Conservation (phyloP, 768 basidiomycete species). For the Mycena leptocephala region DNA sequence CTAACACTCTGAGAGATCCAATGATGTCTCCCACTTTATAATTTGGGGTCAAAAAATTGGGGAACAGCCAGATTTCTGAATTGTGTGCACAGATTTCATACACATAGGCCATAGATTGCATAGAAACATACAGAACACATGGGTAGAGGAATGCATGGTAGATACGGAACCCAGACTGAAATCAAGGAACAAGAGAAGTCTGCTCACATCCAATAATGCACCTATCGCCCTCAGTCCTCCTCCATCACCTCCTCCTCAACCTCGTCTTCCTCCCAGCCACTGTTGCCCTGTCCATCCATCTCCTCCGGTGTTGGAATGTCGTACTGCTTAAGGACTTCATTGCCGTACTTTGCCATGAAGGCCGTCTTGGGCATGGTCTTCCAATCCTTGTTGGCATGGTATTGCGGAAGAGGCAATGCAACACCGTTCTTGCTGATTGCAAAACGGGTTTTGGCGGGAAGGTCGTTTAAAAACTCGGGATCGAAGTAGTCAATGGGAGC, state of each 20-base stretch:
- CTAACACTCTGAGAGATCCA: too few relatives aligned
- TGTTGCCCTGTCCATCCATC: conserved; percentile 6
- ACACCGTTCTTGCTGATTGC: conserved; percentile 28
- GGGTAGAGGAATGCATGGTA: too few relatives aligned
- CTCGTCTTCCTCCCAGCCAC: conserved; percentile 9
- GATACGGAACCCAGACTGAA: not conserved
- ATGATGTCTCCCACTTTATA: too few relatives aligned
- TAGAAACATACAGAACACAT: too few relatives aligned
- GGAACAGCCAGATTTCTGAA: too few relatives aligned
- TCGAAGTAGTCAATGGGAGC: conserved; percentile 45
- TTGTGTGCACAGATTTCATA: too few relatives aligned
- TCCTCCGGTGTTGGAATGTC: conserved; percentile 41
- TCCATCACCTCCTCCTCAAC: not conserved
- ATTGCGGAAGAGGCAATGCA: conserved; percentile 32
- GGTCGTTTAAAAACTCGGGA: conserved; percentile 40
- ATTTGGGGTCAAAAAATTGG: too few relatives aligned
- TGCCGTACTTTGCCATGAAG: conserved; percentile 43
- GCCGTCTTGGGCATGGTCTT: conserved; percentile 33
- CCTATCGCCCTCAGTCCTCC: not conserved
- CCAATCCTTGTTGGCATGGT: conserved; percentile 32
- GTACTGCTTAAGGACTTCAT: conserved; percentile 39
- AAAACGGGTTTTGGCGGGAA: conserved; percentile 32
- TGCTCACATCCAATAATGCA: too few relatives aligned
- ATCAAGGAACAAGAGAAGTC: too few relatives aligned
- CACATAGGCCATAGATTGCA: too few relatives aligned